Evolutionary conservation across 768 basidiomycete genomes (phyloP).

Genomic region (Leccinum incarnatum): DNA sequence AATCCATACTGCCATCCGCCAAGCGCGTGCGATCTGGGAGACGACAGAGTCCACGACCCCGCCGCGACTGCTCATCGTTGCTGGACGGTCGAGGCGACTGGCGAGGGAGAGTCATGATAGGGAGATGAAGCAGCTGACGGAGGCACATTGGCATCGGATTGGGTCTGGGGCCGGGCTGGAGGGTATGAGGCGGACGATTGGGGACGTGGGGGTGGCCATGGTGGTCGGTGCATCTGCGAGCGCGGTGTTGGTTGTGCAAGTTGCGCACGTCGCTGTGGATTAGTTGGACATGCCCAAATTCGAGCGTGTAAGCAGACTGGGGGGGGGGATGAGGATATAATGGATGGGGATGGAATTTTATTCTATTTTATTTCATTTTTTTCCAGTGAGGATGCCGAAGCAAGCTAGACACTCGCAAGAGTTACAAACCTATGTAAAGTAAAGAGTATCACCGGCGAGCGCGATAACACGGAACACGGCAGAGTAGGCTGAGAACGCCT

Average conservation of each 20-base stretch:
- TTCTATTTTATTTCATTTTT: not conserved
- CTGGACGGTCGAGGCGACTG: slow-evolving; percentile 73
- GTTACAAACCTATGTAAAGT: no score
- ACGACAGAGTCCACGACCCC: slow-evolving; percentile 20
- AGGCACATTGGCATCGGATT: slow-evolving; percentile 31
- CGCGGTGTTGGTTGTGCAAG: slow-evolving; percentile 70
- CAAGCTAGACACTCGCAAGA: no score
- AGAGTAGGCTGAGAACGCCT: no score
- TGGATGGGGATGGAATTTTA: not conserved
- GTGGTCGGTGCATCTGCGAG: slow-evolving; percentile 54
- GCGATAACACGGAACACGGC: no score
- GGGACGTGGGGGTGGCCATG: slow-evolving; percentile 83
- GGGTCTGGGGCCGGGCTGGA: slow-evolving; percentile 5
- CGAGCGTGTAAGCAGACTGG: not conserved
- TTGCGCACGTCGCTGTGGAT: slow-evolving; percentile 33
- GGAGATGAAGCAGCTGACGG: slow-evolving; percentile 65
- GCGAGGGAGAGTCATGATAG: slow-evolving; percentile 66
- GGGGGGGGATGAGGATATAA: not conserved
- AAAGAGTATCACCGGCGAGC: no score
- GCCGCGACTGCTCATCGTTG: slow-evolving; percentile 53
- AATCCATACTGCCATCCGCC: slow-evolving; percentile 51
- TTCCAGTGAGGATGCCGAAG: no score
- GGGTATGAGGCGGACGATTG: slow-evolving; percentile 71
- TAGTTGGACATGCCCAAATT: not conserved
- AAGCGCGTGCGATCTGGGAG: slow-evolving; percentile 34